Evolutionary conservation across 2,329 filamentous ascomycete species (phyloP), one percentile per base, ranked within the genome.

Genomic region (Cladosporium halotolerans): DNA sequence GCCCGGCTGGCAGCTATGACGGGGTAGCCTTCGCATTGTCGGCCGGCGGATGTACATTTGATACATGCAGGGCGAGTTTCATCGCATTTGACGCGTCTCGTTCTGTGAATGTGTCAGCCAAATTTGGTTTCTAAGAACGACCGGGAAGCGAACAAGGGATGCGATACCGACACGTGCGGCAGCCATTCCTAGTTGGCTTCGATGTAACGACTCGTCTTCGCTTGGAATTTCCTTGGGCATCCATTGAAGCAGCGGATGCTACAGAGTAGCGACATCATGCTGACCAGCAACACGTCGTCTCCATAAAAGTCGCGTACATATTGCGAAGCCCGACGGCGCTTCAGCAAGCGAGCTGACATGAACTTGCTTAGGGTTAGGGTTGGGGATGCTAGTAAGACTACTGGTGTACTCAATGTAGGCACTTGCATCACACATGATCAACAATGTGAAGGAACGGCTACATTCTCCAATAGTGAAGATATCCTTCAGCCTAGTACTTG

Each of bases 51-150:
- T 41, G 70, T 71, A 58, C 78, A 81, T 52, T 76, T 74, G 18
- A 72, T 61, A 57, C 79, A 81, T 32, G 64, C 67, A 1, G 78
- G 78, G 45, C 75, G 78, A 14, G 63, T 66, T 63, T 80, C 77
- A 56, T 79, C 78, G 59, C 78, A 81, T 62, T 80, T 80, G 53
- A 80, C 73, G 48, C 77, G 76, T 48, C 78, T 74, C n/a, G 76
- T 70, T 62, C 77, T 80, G 53, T 16, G 11, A 10, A 14, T 2
- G 18, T 10, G 19, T 54, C 18, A 54, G 45, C 23, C 32, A 14
- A 41, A 7, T 0, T 47, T 10, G 9, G 16, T 33, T 19, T 10
- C 11, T 18, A 28, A 9, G 11, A 23, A 13, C 16, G n/a, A 16
- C 16, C 16, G 16, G 7, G 9, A 8, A 18, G 16, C 16, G 16